Evolutionary conservation across 768 basidiomycete genomes (phyloP).

Genomic region (Candolleomyces efflorescens): DNA sequence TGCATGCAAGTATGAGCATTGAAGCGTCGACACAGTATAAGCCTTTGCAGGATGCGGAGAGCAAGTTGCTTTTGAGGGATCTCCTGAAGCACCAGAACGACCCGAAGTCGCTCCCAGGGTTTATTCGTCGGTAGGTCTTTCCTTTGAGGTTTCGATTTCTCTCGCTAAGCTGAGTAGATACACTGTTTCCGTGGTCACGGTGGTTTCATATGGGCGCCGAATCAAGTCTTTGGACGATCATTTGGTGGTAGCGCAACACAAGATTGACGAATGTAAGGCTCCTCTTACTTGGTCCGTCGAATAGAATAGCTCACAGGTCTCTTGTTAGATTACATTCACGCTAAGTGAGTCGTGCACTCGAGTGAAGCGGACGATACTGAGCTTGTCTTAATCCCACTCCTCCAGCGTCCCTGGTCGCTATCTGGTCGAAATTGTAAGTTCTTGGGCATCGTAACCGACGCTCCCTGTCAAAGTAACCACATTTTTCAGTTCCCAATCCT

Average conservation of each 20-base stretch:
- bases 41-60: conserved; percentile 18
- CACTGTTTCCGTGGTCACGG: conserved; percentile 19
- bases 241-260: conserved; percentile 17
- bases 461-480: not conserved
- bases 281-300: conserved; percentile 1
- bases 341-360: not conserved
- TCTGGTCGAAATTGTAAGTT: conserved; percentile 8
- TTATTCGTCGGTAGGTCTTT: conserved; percentile 17
- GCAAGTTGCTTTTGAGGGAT: conserved; percentile 18
- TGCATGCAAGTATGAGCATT: conserved; percentile 7
- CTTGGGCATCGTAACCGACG: not conserved
- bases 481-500: conserved; percentile 11
- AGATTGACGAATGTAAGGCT: conserved; percentile 20
- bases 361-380: not conserved
- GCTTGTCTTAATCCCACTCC: too few species aligned
- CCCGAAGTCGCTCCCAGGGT: conserved; percentile 9
- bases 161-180: conserved; percentile 14
- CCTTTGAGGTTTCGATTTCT: not conserved
- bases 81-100: conserved; percentile 12
- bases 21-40: conserved; percentile 22
- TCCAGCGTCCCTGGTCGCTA: conserved; percentile 10
- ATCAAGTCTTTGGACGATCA: conserved; percentile 19
- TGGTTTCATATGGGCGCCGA: conserved; percentile 21
- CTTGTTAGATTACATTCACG: conserved; percentile 2
- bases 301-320: not conserved